Evolutionary conservation across 495 filamentous ascomycete genomes (phyloP), one percentile per base, ranked within the genome.

Genomic region (Penicillium angulare): DNA sequence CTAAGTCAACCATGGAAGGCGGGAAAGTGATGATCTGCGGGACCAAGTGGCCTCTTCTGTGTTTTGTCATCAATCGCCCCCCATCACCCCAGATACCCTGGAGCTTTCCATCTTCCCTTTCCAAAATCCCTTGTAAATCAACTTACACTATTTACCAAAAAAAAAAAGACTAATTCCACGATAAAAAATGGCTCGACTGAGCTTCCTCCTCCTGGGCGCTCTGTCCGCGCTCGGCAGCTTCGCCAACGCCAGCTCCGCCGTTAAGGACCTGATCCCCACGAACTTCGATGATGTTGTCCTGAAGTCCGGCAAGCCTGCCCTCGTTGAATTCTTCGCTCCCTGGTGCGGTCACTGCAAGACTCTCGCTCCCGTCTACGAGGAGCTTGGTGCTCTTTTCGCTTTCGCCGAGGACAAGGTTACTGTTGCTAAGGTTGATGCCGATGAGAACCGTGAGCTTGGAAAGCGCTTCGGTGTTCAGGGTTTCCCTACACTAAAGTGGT

Each of bases 341-440:
- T 98, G 93, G 93, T 98, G 95, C 70, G 95, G 95, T 39, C 90
- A 98, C 81, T 98, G 93, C 88, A 97, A 97, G 79, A 96, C 73
- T 53, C 87, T 98, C 8, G 95, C 92, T 17, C 93, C 93, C 33
- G 75, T 93, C 46, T 98, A 93, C 69, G 93, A 98, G 68, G 88
- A 98, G 69, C 83, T 98, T n/a, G 92, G 84, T 43, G 68, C 78
- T 27, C 74, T 73, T 43, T 91, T 88, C 66, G 82, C 84, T 32
- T 83, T 79, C 53, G 82, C 84, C 55, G 82, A 86, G 56, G 85
- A 95, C 69, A 90, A 92, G 65, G 83, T 98, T 23, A 83, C 81
- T 61, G 89, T 98, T 61, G 93, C 83, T 56, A 97, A 97, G 76
- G 93, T 98, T 61, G 90, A 98, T 64, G 93, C 91, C 36, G 93